These are phyloP conservation scores for Xerocomus amazonicus DNA, from an alignment of 1,284 basidiomycete species.

Conservation along the genomic window DNA sequence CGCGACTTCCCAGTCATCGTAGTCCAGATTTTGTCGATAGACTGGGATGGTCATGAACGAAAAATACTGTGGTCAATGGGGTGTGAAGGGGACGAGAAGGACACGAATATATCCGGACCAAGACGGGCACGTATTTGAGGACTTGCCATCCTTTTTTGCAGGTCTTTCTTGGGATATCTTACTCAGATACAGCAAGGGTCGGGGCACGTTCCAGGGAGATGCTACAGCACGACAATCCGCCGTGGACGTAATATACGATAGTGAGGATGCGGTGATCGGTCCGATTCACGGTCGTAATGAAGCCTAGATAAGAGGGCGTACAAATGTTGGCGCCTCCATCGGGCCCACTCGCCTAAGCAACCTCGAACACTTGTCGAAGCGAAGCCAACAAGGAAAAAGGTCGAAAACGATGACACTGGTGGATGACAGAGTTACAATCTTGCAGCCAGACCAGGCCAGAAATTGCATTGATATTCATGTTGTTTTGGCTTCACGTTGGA, in stretches of 20 bases:
- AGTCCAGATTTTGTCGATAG: constrained; percentile 23
- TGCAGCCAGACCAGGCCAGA: background rate
- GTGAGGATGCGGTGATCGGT: constrained; percentile 9
- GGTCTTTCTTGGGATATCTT: background rate
- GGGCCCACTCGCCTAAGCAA: background rate
- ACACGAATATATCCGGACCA: background rate
- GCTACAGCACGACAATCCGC: constrained; percentile 20
- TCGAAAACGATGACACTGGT: background rate
- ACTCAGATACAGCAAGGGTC: constrained; percentile 30
- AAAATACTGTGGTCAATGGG: background rate
- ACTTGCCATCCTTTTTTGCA: background rate
- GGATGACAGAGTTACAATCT: constrained; percentile 1
- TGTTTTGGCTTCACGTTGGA: constrained; percentile 18
- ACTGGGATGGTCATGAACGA: constrained; percentile 23
- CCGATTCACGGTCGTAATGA: constrained; percentile 10
- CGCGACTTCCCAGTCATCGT: constrained; percentile 30
- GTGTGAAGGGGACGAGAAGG: background rate
- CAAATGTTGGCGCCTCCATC: background rate
- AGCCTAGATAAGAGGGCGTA: constrained; percentile 8
- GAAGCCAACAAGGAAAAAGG: background rate
- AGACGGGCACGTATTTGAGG: constrained; percentile 2
- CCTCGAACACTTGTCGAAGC: background rate
- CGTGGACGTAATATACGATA: constrained; percentile 18
- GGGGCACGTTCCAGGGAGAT: constrained; percentile 27
- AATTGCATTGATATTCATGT: constrained; percentile 19